Percentiles rank a stretch among this genome's conserved stretches.
Evolutionary conservation across 306 rosid species (phyloP).

Genomic region (Arachis hypogaea): DNA sequence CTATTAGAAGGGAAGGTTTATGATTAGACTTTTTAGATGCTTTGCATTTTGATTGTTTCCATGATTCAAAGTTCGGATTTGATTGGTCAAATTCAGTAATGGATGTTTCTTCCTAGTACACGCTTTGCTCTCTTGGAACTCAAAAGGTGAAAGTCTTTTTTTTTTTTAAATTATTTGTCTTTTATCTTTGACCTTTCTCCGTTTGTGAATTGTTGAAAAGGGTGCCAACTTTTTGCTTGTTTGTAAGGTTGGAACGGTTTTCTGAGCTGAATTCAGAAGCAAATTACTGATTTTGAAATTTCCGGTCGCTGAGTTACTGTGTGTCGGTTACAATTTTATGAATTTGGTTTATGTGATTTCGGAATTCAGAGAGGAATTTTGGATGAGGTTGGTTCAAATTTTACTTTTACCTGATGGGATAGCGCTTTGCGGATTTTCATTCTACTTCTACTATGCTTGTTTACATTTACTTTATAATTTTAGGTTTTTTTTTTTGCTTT

Average conservation of each 20-base stretch:
- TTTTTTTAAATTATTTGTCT: neutral
- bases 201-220: neutral
- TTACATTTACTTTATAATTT: neutral
- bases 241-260: constrained; percentile 11
- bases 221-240: constrained; percentile 13
- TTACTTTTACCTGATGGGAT: constrained; percentile 23
- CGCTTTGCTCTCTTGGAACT: constrained; percentile 56
- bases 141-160: constrained; percentile 56
- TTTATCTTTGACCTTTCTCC: no score
- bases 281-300: constrained; percentile 9
- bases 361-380: constrained; percentile 22
- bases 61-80: constrained; percentile 39
- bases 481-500: neutral
- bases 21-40: constrained; percentile 36
- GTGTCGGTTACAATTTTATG: constrained; percentile 32
- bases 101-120: constrained; percentile 29
- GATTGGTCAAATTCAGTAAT: constrained; percentile 46
- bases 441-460: neutral
- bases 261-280: neutral
- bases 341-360: constrained; percentile 21
- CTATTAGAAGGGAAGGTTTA: constrained; percentile 20
- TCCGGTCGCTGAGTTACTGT: constrained; percentile 1
- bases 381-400: constrained; percentile 33
- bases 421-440: constrained; percentile 24
- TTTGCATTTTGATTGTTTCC: constrained; percentile 27